A percentile compares a stretch with the other conserved stretches of the same genome.
Conservation (phyloP, 108 stramenopile species). For the Cyclostephanos tholiformis region DNA sequence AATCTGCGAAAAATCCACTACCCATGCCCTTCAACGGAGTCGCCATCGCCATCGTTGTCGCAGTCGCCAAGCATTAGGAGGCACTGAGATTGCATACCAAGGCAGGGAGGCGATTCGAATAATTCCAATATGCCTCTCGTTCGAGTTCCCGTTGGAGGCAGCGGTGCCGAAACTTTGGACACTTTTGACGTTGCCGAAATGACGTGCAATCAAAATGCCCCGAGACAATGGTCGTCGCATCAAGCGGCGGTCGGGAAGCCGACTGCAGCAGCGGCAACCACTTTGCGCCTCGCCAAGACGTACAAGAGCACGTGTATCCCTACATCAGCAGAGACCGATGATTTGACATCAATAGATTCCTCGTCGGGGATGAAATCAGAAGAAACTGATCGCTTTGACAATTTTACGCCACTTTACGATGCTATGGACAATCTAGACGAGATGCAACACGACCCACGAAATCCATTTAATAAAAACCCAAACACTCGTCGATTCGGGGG, state of each 20-base stretch:
- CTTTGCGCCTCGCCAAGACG: background rate
- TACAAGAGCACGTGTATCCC: slow-evolving; percentile 4
- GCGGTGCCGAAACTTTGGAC: slow-evolving; percentile 31
- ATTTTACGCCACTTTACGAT: slow-evolving; percentile 3
- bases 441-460: slow-evolving; percentile 17
- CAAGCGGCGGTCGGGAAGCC: background rate
- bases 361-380: slow-evolving; percentile 8
- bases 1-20: too few species aligned
- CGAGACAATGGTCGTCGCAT: slow-evolving; percentile 13
- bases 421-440: slow-evolving; percentile 3
- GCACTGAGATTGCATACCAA: background rate
- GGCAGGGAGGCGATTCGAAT: background rate
- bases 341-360: slow-evolving; percentile 13
- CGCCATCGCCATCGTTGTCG: too few species aligned
- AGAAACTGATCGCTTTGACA: background rate
- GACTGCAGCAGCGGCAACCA: background rate
- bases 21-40: too few species aligned
- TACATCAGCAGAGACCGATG: slow-evolving; percentile 11
- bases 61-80: too few species aligned
- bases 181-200: slow-evolving; percentile 25
- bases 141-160: slow-evolving; percentile 13
- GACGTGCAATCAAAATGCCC: background rate
- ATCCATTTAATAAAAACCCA: slow-evolving; percentile 6
- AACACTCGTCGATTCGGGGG: background rate
- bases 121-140: slow-evolving; percentile 1